A percentile compares a stretch with the other conserved stretches of the same genome.
These are phyloP conservation scores for Intubia oerlemansii DNA, from an alignment of 2,329 filamentous ascomycete genomes.

Conservation along the genomic window DNA sequence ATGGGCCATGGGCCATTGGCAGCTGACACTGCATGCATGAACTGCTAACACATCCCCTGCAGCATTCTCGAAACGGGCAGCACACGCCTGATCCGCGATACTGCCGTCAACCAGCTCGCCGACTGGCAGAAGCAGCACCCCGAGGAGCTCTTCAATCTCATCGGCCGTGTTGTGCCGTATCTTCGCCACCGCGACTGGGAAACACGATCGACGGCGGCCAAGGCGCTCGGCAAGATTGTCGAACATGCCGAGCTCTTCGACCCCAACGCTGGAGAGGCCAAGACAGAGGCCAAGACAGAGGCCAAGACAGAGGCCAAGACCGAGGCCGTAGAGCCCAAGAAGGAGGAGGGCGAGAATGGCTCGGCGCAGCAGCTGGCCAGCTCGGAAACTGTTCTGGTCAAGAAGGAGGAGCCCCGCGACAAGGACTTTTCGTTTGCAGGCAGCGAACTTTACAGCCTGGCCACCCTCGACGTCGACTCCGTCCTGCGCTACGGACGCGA, in stretches of 20 bases:
- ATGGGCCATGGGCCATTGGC: too few relatives aligned
- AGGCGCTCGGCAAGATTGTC: constrained; percentile 84
- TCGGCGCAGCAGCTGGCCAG: neutral
- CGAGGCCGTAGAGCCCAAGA: constrained; percentile 23
- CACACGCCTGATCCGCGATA: constrained; percentile 88
- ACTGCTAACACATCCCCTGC: constrained; percentile 3
- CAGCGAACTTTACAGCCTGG: constrained; percentile 48
- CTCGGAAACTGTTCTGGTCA: too few relatives aligned
- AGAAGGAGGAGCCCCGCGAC: neutral
- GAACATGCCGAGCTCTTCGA: constrained; percentile 76
- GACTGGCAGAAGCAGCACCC: constrained; percentile 97
- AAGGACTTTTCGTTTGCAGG: constrained; percentile 23
- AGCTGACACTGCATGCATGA: too few relatives aligned
- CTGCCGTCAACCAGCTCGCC: constrained; percentile 85
- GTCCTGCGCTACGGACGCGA: constrained; percentile 72
- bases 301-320: constrained; percentile 18
- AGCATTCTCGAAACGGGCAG: constrained; percentile 95
- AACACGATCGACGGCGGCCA: constrained; percentile 78
- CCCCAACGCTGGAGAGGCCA: constrained; percentile 55
- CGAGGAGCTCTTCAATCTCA: constrained; percentile 88
- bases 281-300: constrained; percentile 19
- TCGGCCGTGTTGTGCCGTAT: constrained; percentile 88
- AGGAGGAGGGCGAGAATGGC: constrained; percentile 30
- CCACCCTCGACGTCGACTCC: constrained; percentile 53
- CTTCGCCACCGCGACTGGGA: constrained; percentile 93